Percentiles rank a stretch among this genome's conserved stretches.
Evolutionary conservation across 805 yeast genomes (phyloP).

Genomic region (Candida chilensis): DNA sequence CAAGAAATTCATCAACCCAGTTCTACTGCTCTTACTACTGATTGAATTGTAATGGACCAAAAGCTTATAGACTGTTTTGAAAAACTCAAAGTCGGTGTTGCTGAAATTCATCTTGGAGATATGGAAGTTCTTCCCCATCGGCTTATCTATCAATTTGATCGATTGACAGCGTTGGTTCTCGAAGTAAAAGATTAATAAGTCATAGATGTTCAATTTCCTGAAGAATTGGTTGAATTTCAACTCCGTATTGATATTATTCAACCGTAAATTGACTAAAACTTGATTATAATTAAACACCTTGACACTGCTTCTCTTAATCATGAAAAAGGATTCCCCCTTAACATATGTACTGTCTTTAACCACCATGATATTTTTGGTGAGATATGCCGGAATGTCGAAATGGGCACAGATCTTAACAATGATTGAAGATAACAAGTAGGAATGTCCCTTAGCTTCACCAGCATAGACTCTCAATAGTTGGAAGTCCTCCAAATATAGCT

Average conservation of each 20-base stretch:
- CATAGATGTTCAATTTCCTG: neutral
- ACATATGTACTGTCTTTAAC: no score
- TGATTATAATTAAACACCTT: neutral
- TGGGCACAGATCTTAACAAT: neutral
- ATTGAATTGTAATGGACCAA: neutral
- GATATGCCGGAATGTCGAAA: neutral
- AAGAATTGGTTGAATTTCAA: neutral
- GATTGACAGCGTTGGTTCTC: neutral
- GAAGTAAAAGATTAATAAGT: neutral
- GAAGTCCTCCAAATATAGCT: neutral
- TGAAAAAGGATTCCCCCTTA: no score
- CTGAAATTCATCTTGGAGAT: neutral
- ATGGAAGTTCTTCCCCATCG: neutral
- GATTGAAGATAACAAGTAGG: neutral
- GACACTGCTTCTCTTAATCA: no score
- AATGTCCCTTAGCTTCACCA: constrained; percentile 1
- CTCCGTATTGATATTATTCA: neutral
- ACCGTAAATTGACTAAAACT: neutral
- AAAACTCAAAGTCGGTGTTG: neutral
- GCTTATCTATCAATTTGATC: neutral
- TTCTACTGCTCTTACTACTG: neutral
- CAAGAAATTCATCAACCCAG: neutral
- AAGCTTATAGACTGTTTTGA: neutral
- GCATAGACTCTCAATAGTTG: constrained; percentile 1
- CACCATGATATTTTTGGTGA: neutral